Percentiles rank a stretch among this genome's conserved stretches.
Evolutionary conservation across 1,284 basidiomycete species (phyloP).

Genomic region (Inonotus obliquus): DNA sequence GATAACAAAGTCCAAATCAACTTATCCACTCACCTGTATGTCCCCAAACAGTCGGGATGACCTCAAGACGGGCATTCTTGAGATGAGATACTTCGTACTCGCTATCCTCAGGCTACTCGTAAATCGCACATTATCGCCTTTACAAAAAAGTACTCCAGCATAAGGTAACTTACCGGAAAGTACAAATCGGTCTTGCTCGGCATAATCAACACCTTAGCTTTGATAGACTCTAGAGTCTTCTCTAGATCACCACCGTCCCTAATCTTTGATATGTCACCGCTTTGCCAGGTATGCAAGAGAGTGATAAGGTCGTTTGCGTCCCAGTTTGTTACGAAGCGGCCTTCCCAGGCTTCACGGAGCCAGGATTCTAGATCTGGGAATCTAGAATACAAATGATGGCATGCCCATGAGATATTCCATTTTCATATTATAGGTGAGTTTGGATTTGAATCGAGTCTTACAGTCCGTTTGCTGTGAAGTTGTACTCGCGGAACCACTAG

Average conservation of each 20-base stretch:
- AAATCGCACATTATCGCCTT: background rate
- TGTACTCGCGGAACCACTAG: slow-evolving; percentile 35
- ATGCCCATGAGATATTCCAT: background rate
- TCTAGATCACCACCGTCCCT: slow-evolving; percentile 28
- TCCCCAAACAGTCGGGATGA: slow-evolving; percentile 31
- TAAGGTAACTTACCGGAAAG: slow-evolving; percentile 28
- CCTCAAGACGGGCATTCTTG: slow-evolving; percentile 25
- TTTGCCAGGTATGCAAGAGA: slow-evolving; percentile 36
- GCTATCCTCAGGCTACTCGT: slow-evolving; percentile 29
- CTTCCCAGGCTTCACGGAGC: slow-evolving; percentile 35
- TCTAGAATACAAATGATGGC: slow-evolving; percentile 20
- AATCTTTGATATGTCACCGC: slow-evolving; percentile 34
- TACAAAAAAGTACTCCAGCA: background rate
- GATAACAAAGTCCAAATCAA: background rate
- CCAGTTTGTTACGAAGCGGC: slow-evolving; percentile 30
- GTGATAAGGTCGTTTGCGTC: slow-evolving; percentile 39
- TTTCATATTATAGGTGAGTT: too few relatives aligned
- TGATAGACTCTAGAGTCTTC: slow-evolving; percentile 27
- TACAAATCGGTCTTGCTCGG: slow-evolving; percentile 33
- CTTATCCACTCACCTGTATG: slow-evolving; percentile 24
- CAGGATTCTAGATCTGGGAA: slow-evolving; percentile 31
- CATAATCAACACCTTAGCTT: slow-evolving; percentile 30
- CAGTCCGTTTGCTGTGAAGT: slow-evolving; percentile 29
- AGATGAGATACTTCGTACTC: slow-evolving; percentile 27
- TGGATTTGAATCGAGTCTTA: too few relatives aligned